Conservation (phyloP, 2,329 filamentous ascomycete genomes). For the Coleophoma crateriformis region DNA sequence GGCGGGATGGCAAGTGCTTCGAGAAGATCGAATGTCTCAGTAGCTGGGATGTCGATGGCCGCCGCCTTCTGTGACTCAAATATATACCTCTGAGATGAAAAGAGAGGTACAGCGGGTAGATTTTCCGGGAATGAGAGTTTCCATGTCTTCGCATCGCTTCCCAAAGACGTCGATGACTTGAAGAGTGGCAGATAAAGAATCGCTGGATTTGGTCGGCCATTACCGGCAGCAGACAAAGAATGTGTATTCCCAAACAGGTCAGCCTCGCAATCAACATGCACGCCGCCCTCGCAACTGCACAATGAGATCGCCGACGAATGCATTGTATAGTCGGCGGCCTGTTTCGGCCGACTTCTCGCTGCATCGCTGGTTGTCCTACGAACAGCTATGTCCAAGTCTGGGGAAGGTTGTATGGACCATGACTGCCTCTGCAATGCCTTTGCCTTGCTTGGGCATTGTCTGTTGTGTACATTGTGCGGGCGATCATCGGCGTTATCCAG, state of each 20-base stretch:
- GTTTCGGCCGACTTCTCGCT: slow-evolving; percentile 5
- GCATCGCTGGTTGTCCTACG: slow-evolving; percentile 9
- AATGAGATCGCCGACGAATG: slow-evolving; percentile 40
- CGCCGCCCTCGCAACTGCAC: slow-evolving; percentile 33
- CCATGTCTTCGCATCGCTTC: slow-evolving; percentile 18
- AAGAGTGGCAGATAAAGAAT: slow-evolving; percentile 23
- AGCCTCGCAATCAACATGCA: slow-evolving; percentile 16
- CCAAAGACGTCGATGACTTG: slow-evolving; percentile 8
- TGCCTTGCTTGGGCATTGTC: too few species aligned
- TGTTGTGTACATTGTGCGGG: slow-evolving; percentile 1
- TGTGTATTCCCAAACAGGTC: slow-evolving; percentile 10
- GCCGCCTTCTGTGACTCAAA: neutral
- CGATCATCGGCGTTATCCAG: slow-evolving; percentile 2
- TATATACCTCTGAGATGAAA: neutral
- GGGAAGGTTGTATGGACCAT: slow-evolving; percentile 13
- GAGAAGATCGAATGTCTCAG: slow-evolving; percentile 19
- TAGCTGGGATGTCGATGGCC: neutral
- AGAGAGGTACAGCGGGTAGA: slow-evolving; percentile 3
- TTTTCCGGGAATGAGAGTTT: slow-evolving; percentile 14
- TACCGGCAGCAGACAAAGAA: slow-evolving; percentile 18
- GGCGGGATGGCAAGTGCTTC: slow-evolving; percentile 24
- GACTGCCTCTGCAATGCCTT: slow-evolving; percentile 9
- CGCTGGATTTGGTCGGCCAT: slow-evolving; percentile 11
- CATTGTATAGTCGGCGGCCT: slow-evolving; percentile 29
- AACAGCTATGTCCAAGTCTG: slow-evolving; percentile 1